Conservation (phyloP, 2,329 filamentous ascomycete genomes). For the Ceratocystis lukuohia region DNA sequence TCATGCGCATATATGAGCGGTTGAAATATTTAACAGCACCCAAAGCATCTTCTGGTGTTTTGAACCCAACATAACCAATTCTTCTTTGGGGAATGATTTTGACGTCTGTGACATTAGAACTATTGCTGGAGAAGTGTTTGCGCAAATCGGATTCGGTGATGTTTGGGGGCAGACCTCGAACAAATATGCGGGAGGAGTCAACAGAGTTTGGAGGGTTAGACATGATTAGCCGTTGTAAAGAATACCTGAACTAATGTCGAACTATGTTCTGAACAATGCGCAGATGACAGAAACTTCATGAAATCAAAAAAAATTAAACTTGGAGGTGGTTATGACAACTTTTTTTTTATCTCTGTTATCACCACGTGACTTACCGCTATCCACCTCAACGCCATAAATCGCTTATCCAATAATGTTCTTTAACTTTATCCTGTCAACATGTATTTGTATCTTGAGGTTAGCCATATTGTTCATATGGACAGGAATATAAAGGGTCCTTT, state of each 20-base stretch:
- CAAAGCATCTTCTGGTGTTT: constrained; percentile 62
- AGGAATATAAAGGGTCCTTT: too few species aligned
- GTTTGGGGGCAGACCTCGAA: constrained; percentile 74
- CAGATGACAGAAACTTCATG: background rate
- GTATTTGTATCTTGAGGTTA: too few species aligned
- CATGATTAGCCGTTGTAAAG: background rate
- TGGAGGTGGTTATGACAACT: constrained; percentile 7
- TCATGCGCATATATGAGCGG: constrained; percentile 89
- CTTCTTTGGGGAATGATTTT: constrained; percentile 80
- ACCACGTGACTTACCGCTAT: constrained; percentile 17
- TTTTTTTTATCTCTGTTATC: constrained; percentile 22
- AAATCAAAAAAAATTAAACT: background rate
- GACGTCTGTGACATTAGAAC: constrained; percentile 71
- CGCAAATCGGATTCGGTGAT: constrained; percentile 75
- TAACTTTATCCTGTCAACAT: too few species aligned
- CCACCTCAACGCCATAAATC: background rate
- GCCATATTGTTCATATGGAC: too few species aligned
- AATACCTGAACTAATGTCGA: background rate
- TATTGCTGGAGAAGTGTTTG: constrained; percentile 68
- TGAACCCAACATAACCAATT: constrained; percentile 94
- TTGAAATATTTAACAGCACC: constrained; percentile 91
- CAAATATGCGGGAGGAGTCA: constrained; percentile 56
- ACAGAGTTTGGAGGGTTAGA: constrained; percentile 24
- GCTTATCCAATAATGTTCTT: background rate
- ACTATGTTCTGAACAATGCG: background rate